Evolutionary conservation across 2,329 filamentous ascomycete genomes (phyloP).

Genomic region (Pestalotiopsis sp.): DNA sequence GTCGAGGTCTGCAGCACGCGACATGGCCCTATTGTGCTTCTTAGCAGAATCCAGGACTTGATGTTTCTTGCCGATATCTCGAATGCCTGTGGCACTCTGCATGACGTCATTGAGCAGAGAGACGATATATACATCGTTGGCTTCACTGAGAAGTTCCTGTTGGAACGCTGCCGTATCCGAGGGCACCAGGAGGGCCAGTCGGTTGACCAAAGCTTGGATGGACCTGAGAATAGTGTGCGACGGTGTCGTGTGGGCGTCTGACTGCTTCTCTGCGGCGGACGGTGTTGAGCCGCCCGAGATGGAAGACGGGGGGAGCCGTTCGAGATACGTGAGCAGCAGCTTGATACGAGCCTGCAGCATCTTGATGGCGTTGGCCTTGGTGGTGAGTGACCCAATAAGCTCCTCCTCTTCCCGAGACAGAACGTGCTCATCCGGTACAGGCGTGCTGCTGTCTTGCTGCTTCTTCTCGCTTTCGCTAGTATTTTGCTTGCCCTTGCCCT

Average conservation of each 20-base stretch:
- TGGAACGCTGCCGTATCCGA: constrained; percentile 67
- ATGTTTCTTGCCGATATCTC: constrained; percentile 78
- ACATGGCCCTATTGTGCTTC: constrained; percentile 22
- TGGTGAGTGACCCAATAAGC: constrained; percentile 69
- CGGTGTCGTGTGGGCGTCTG: constrained; percentile 41
- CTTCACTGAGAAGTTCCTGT: constrained; percentile 73
- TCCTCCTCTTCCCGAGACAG: constrained; percentile 64
- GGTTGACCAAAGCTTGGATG: constrained; percentile 82
- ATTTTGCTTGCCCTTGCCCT: constrained; percentile 33
- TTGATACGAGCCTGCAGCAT: constrained; percentile 82
- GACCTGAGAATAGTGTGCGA: constrained; percentile 81
- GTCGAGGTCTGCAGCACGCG: constrained; percentile 4
- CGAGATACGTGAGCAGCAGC: constrained; percentile 76
- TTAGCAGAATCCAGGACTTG: constrained; percentile 54
- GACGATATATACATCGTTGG: constrained; percentile 82
- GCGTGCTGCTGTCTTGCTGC: constrained; percentile 28
- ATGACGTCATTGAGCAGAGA: constrained; percentile 76
- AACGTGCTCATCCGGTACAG: constrained; percentile 42
- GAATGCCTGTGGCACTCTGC: constrained; percentile 69
- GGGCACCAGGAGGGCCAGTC: constrained; percentile 80
- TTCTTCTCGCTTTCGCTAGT: constrained; percentile 23
- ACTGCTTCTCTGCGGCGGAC: constrained; percentile 33
- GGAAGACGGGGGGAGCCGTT: constrained; percentile 69
- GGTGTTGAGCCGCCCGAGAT: constrained; percentile 47
- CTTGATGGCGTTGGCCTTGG: constrained; percentile 90